phyloP scores from a whole-genome alignment of 2,329 filamentous ascomycete genomes.

The Diplocarpon mali region DNA sequence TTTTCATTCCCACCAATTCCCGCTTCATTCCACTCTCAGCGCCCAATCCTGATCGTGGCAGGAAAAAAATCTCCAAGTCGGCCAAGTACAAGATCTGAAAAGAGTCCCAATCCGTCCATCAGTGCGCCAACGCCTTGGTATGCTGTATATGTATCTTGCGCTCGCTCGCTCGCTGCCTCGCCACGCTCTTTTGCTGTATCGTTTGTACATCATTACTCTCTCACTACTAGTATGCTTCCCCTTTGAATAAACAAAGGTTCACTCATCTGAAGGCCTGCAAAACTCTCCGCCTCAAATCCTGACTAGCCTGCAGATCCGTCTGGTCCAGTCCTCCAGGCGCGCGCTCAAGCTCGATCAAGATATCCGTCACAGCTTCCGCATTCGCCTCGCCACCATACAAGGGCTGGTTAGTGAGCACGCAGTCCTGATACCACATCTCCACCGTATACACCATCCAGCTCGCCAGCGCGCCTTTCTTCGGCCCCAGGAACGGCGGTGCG shows the following conservation, averaged over 20 bases:
- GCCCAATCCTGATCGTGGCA: too few species aligned
- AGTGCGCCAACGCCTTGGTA: neutral
- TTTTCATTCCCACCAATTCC: neutral
- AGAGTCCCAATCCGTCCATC: too few species aligned
- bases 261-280: slow-evolving; percentile 30
- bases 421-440: slow-evolving; percentile 48
- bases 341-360: slow-evolving; percentile 31
- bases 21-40: neutral
- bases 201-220: too few species aligned
- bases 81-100: neutral
- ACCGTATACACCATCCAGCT: slow-evolving; percentile 52
- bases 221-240: too few species aligned
- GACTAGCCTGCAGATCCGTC: slow-evolving; percentile 30
- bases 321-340: slow-evolving; percentile 1
- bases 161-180: neutral
- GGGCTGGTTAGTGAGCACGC: slow-evolving; percentile 39
- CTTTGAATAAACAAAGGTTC: too few species aligned
- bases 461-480: slow-evolving; percentile 44
- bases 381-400: slow-evolving; percentile 51
- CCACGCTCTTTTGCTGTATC: too few species aligned
- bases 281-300: slow-evolving; percentile 32
- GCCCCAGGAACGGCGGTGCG: slow-evolving; percentile 50
- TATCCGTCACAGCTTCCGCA: slow-evolving; percentile 35
- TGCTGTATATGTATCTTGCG: neutral
- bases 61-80: neutral